Conservation (phyloP, 768 basidiomycete species). For the Pluteus cervinus region DNA sequence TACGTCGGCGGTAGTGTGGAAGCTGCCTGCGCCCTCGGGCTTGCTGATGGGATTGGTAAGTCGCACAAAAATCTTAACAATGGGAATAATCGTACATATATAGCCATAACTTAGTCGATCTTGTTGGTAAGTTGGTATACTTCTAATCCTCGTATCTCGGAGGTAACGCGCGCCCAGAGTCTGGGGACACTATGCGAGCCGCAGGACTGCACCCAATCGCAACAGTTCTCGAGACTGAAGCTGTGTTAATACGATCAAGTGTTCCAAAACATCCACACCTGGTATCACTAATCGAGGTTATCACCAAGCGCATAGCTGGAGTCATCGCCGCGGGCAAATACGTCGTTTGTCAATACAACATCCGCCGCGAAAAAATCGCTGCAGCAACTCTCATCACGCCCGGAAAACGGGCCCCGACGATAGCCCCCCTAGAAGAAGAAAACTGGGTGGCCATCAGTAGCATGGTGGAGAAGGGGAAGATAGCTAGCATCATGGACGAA, state of each 20-base stretch:
- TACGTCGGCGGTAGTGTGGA: conserved; percentile 98
- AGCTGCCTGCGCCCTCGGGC: conserved; percentile 92
- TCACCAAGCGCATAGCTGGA: conserved; percentile 86
- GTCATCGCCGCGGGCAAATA: conserved; percentile 86
- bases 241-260: conserved; percentile 85
- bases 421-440: conserved; percentile 75
- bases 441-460: conserved; percentile 89
- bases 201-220: conserved; percentile 92
- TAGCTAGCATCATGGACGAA: conserved; percentile 85
- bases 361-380: conserved; percentile 56
- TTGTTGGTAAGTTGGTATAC: conserved; percentile 58
- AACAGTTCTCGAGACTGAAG: conserved; percentile 77
- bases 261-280: conserved; percentile 57
- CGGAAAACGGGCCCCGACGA: conserved; percentile 83
- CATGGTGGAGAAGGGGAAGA: conserved; percentile 83
- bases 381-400: conserved; percentile 74
- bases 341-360: conserved; percentile 90
- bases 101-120: conserved; percentile 59
- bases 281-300: conserved; percentile 62
- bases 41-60: conserved; percentile 95
- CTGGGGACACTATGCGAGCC: conserved; percentile 99
- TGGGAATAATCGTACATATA: conserved; percentile 6
- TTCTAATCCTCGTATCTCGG: neutral
- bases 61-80: conserved; percentile 6
- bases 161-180: conserved; percentile 49